These are phyloP conservation scores for Cryptosporidium viatorum DNA, from an alignment of 169 alveolate genomes.

Conservation along the genomic window DNA sequence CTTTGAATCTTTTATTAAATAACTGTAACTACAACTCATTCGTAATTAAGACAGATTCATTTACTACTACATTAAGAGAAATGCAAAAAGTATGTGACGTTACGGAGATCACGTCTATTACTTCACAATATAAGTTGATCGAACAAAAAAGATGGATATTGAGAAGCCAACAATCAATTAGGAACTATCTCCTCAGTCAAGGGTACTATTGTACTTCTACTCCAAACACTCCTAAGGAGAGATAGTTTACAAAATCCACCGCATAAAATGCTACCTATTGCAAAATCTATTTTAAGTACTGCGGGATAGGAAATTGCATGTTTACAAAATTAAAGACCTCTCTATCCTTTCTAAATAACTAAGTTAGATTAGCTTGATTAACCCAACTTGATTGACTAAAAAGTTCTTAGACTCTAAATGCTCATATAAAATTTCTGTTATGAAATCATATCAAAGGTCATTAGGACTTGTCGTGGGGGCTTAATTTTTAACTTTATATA, in stretches of 20 bases:
- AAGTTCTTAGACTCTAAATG: background rate
- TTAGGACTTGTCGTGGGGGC: slow-evolving; percentile 1
- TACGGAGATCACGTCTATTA: slow-evolving; percentile 39
- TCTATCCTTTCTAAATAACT: background rate
- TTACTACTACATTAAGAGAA: slow-evolving; percentile 18
- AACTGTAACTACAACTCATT: slow-evolving; percentile 40
- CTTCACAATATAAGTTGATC: slow-evolving; percentile 48
- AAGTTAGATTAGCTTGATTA: background rate
- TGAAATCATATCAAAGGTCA: background rate
- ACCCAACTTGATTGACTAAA: background rate
- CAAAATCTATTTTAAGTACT: background rate
- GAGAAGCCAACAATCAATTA: slow-evolving; percentile 41
- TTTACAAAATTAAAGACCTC: background rate
- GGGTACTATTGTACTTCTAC: slow-evolving; percentile 64
- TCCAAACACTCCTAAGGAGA: slow-evolving; percentile 28
- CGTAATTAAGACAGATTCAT: slow-evolving; percentile 42
- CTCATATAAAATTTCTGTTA: background rate
- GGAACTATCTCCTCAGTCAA: slow-evolving; percentile 10
- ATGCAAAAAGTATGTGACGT: slow-evolving; percentile 34
- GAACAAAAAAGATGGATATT: slow-evolving; percentile 72
- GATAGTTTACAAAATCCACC: background rate
- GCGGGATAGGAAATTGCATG: background rate
- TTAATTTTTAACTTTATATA: slow-evolving; percentile 69
- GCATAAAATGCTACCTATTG: background rate
- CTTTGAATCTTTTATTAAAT: slow-evolving; percentile 13